Evolutionary conservation across 2,329 filamentous ascomycete genomes (phyloP).

Genomic region (Paraphoma chrysanthemicola): DNA sequence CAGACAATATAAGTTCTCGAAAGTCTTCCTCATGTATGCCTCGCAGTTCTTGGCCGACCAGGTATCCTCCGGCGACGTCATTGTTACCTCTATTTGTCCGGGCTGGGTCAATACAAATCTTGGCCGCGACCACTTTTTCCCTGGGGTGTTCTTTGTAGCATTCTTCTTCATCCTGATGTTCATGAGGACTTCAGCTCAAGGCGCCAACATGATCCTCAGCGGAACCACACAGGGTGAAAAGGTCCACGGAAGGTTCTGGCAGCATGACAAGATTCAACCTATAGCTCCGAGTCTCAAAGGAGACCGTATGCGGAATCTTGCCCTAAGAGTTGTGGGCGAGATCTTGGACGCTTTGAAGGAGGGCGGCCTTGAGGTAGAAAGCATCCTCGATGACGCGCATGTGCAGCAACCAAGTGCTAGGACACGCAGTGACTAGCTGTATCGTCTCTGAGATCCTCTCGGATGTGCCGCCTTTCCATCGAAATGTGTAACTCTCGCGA

Average conservation of each 20-base stretch:
- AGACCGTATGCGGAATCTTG: constrained; percentile 39
- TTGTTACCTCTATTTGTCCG: constrained; percentile 47
- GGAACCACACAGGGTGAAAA: constrained; percentile 42
- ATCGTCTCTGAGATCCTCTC: too few species aligned
- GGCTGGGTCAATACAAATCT: constrained; percentile 40
- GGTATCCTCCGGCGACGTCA: constrained; percentile 36
- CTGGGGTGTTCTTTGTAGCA: constrained; percentile 31
- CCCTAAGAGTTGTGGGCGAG: constrained; percentile 41
- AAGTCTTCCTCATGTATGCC: constrained; percentile 47
- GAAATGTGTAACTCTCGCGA: too few species aligned
- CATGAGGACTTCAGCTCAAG: constrained; percentile 35
- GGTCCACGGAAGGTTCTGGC: constrained; percentile 46
- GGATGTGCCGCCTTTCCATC: too few species aligned
- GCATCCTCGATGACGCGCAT: constrained; percentile 13
- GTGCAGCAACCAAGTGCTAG: neutral
- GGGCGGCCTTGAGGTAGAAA: constrained; percentile 30
- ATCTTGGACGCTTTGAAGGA: constrained; percentile 39
- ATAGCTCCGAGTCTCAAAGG: constrained; percentile 37
- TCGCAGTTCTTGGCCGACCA: constrained; percentile 35
- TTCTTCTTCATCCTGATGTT: constrained; percentile 28
- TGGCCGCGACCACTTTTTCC: constrained; percentile 39
- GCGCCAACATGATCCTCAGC: constrained; percentile 41
- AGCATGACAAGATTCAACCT: constrained; percentile 41
- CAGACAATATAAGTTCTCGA: constrained; percentile 40
- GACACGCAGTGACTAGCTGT: too few species aligned